Evolutionary conservation across 2,329 filamentous ascomycete genomes (phyloP).

Genomic region (Periconia sp.): DNA sequence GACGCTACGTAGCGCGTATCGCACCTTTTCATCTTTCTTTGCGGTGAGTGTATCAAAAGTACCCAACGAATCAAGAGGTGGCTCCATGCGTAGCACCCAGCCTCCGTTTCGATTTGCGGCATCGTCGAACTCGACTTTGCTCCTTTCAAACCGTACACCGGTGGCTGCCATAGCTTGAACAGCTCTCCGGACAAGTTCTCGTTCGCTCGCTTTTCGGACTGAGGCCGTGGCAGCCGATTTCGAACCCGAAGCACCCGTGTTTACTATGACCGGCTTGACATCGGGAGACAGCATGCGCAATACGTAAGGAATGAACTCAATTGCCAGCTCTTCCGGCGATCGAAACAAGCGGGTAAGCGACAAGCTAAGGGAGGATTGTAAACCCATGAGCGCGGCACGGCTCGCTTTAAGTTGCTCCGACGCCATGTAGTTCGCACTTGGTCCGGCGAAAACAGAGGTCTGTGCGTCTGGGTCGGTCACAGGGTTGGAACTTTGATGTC

Average conservation of each 20-base stretch:
- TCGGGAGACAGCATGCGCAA: conserved; percentile 83
- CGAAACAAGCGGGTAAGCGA: conserved; percentile 76
- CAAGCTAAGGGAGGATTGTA: conserved; percentile 73
- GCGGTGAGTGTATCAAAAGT: conserved; percentile 69
- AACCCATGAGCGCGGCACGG: conserved; percentile 68
- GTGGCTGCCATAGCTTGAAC: conserved; percentile 82
- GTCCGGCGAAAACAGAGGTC: conserved; percentile 75
- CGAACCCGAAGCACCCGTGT: conserved; percentile 52
- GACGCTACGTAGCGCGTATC: conserved; percentile 93
- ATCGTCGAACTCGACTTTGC: conserved; percentile 72
- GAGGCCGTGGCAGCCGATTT: conserved; percentile 66
- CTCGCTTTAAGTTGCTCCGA: conserved; percentile 80
- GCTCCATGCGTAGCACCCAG: conserved; percentile 94
- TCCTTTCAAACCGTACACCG: conserved; percentile 78
- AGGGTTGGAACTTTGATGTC: conserved; percentile 47
- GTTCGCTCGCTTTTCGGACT: conserved; percentile 84
- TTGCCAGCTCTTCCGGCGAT: conserved; percentile 73
- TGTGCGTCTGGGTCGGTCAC: conserved; percentile 42
- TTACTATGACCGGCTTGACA: conserved; percentile 86
- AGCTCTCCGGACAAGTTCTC: conserved; percentile 75
- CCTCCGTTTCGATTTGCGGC: conserved; percentile 52
- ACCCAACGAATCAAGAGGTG: conserved; percentile 78
- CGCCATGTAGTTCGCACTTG: conserved; percentile 78
- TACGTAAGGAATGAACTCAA: conserved; percentile 82
- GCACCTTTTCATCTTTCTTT: conserved; percentile 67